A percentile compares a stretch with the other conserved stretches of the same genome.
Conservation (phyloP, 2,329 filamentous ascomycete genomes). For the Diplodia mutila region DNA sequence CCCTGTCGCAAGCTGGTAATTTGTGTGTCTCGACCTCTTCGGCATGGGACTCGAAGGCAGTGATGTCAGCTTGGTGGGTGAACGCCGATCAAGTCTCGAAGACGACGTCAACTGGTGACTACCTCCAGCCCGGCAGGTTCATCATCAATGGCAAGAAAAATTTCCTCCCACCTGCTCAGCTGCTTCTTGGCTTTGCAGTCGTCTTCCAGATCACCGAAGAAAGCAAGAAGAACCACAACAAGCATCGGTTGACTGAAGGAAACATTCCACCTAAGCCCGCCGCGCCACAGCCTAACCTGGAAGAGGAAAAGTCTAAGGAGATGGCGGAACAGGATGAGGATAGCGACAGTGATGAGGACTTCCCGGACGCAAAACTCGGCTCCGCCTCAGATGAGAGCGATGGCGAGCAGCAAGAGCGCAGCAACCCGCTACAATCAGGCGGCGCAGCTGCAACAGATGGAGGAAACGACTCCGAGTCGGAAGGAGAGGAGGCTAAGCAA, state of each 20-base stretch:
- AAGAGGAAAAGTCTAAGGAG: conserved; percentile 29
- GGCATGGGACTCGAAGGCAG: conserved; percentile 95
- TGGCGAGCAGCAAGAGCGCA: conserved; percentile 34
- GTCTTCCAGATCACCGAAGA: conserved; percentile 89
- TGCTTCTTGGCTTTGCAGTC: conserved; percentile 84
- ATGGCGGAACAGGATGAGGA: conserved; percentile 36
- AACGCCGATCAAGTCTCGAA: conserved; percentile 89
- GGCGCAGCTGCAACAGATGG: conserved; percentile 1
- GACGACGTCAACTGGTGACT: conserved; percentile 77
- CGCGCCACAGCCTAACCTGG: conserved; percentile 27
- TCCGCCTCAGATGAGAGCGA: conserved; percentile 44
- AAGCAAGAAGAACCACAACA: conserved; percentile 78
- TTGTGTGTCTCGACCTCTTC: conserved; percentile 82
- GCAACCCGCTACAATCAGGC: conserved; percentile 47
- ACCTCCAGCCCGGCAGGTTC: conserved; percentile 77
- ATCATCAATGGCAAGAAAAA: conserved; percentile 86
- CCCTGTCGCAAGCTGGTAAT: conserved; percentile 85
- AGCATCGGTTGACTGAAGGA: conserved; percentile 64
- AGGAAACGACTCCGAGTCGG: conserved; percentile 18
- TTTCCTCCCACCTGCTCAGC: conserved; percentile 81
- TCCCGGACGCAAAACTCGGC: conserved; percentile 48
- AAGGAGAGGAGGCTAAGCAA: conserved; percentile 10
- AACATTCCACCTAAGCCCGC: conserved; percentile 21
- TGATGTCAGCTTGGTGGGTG: conserved; percentile 97
- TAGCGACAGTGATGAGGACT: conserved; percentile 49